Conservation (phyloP, 78 protist species). For the Dictyostelium brefeldianum region DNA sequence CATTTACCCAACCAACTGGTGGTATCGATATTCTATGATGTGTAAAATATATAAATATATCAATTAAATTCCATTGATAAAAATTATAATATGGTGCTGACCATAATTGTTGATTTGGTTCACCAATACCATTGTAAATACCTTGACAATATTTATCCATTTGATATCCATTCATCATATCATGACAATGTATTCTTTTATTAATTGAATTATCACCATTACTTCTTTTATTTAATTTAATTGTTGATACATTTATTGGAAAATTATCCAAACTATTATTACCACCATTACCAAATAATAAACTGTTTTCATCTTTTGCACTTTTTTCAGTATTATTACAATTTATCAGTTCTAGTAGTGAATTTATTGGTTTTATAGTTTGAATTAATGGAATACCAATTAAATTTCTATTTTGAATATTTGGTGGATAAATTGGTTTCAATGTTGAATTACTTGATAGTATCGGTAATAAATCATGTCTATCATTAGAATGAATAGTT, state of each 20-base stretch:
- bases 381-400: background rate
- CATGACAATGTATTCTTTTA: conserved; percentile 4
- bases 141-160: background rate
- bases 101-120: background rate
- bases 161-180: conserved; percentile 3
- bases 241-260: background rate
- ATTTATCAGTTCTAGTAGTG: background rate
- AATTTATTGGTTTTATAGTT: conserved; percentile 1
- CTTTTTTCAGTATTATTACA: background rate
- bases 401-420: background rate
- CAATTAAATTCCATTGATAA: conserved; percentile 79
- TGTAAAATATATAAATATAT: conserved; percentile 90
- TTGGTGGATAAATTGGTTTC: conserved; percentile 1
- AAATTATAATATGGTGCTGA: conserved; percentile 4
- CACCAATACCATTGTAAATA: background rate
- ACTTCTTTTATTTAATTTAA: background rate
- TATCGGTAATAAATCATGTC: background rate
- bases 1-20: conserved; percentile 87
- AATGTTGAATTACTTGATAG: background rate
- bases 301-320: background rate
- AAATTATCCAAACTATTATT: background rate
- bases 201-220: too few species aligned
- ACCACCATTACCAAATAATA: background rate
- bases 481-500: conserved; percentile 2
- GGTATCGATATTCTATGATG: conserved; percentile 92